Base-by-base conservation (phyloP, 2,329 filamentous ascomycete species). In the Diaporthe sp. region DNA sequence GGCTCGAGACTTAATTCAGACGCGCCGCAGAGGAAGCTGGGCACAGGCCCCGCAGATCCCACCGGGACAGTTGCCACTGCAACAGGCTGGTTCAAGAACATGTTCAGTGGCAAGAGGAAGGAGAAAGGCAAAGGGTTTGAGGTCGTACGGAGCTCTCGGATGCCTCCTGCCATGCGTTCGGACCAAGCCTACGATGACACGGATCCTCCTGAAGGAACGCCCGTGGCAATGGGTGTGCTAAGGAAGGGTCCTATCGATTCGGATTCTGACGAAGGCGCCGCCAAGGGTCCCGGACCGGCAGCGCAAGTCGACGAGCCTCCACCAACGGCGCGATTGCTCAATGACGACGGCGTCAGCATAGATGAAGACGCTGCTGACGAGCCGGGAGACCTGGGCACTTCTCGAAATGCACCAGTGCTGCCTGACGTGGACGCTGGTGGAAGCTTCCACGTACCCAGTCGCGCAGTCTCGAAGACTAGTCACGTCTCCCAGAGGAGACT, bases 61-160 rank as follows among this genome's bases (percentile, higher is more conserved):
- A 98, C 96, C 51, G 95, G 96, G 0, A 95, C 96, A 0, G 94
- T 98, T 28, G 94, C 95, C 2, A 96, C 94, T 10, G 96, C 97
- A 0, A 94, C 94, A 0, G 95, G 95, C 6, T 99, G 96, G 95
- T 91, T 98, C 83, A 93, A 94, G 79, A 90, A 89, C 71, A 82
- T 98, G 8, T 90, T 98, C 75, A 93, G 92, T 17, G 94, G 93
- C 22, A 98, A 97, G 85, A 95, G 92, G 9, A 98, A 98, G 82
- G 96, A 98, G 78, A 98, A 97, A 84, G 93, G 93, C 78, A 98
- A 98, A 84, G 97, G 97, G 0, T 99, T 99, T 79, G 97, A 98
- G 83, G 97, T 99, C 7, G 96, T 99, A 22, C 89, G 97, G 80
- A 98, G 96, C 82, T 91, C 95, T 10, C 91, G 96, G 73, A 95